Conservation (phyloP, 345 rosid species). For the Excoecaria agallocha region DNA sequence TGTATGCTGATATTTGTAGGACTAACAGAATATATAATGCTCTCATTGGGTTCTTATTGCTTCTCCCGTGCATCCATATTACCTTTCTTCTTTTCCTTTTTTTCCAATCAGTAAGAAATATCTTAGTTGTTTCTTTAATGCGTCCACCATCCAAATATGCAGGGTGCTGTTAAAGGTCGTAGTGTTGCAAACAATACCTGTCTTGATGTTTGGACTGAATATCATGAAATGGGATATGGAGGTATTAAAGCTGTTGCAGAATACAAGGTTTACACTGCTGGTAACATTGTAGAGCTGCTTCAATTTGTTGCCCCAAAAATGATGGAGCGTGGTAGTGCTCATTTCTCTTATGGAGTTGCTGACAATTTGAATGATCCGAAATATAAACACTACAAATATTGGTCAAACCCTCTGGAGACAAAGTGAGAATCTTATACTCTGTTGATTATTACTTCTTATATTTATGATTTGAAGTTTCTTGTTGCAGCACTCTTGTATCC, state of each 20-base stretch:
- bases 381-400: constrained; percentile 71
- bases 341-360: constrained; percentile 91
- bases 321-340: constrained; percentile 84
- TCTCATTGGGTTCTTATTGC: constrained; percentile 5
- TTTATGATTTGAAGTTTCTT: not conserved
- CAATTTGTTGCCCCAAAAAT: constrained; percentile 87
- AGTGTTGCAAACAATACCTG: constrained; percentile 67
- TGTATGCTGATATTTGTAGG: not conserved
- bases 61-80: not conserved
- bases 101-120: not conserved
- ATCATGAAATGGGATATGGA: constrained; percentile 84
- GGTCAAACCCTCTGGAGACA: constrained; percentile 96
- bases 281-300: constrained; percentile 62
- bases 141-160: constrained; percentile 22
- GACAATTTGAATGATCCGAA: constrained; percentile 88
- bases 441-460: not conserved
- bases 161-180: constrained; percentile 80
- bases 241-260: constrained; percentile 83
- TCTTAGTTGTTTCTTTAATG: not conserved
- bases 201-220: constrained; percentile 89
- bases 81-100: not conserved
- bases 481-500: not conserved
- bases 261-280: constrained; percentile 76
- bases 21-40: not conserved
- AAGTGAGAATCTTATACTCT: constrained; percentile 45